phyloP scores from a whole-genome alignment of 805 yeast species.

The Saccharomyces kudriavzevii region DNA sequence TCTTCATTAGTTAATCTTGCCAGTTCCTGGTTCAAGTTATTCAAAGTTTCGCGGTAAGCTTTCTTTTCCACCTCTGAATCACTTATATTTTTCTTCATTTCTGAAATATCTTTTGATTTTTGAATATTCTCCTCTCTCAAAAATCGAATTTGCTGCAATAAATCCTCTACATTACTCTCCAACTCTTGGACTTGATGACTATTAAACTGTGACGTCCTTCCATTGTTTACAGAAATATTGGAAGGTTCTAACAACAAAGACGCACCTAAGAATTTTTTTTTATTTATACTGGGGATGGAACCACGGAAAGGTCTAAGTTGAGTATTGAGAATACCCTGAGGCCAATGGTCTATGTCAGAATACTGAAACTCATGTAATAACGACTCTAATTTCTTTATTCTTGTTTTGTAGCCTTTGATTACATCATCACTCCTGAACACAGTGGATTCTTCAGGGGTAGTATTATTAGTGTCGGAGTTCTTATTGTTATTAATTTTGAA shows the following conservation, averaged over 20 bases:
- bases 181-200: background rate
- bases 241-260: background rate
- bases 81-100: constrained; percentile 2
- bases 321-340: constrained; percentile 32
- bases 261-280: background rate
- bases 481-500: background rate
- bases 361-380: constrained; percentile 67
- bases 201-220: background rate
- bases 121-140: constrained; percentile 1
- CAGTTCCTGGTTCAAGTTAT: constrained; percentile 22
- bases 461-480: background rate
- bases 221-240: background rate
- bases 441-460: background rate
- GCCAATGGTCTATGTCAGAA: constrained; percentile 43
- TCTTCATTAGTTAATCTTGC: constrained; percentile 21
- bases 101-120: constrained; percentile 1
- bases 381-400: constrained; percentile 72
- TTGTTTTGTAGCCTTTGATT: constrained; percentile 50
- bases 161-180: constrained; percentile 3
- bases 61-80: constrained; percentile 22
- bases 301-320: background rate
- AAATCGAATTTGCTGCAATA: background rate
- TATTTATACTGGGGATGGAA: background rate
- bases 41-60: constrained; percentile 26
- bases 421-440: constrained; percentile 2